Base-by-base conservation (phyloP, 2,329 filamentous ascomycete genomes). In the Thielaviopsis cerberus region DNA sequence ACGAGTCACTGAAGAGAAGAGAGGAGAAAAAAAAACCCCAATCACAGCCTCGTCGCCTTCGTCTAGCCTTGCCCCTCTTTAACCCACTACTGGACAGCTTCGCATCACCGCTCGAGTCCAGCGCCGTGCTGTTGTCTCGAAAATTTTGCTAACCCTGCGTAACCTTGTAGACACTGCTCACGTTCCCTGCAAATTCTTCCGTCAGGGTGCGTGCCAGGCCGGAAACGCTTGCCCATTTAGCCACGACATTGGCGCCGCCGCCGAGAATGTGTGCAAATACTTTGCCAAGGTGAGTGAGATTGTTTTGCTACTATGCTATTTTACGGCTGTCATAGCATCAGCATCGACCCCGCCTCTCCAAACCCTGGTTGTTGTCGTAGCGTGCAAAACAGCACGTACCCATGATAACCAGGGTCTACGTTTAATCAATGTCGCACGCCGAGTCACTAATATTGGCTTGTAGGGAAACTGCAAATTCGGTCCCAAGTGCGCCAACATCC, bases 381-480 rank as follows among this genome's bases (percentile, higher is more conserved):
- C 37, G 17, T 17, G 15, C 34, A 45, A 2, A 20, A 17, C 37
- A 45, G 7, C 34, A 17, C 4, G 34, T 41, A 41, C 10, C 8
- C 24, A 22, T 51, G 23, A 27, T 53, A 45, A 10, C 26, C 22
- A 25, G 27, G 26, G 41, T 51, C 24, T 50, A 45, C 22, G 61
- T 60, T 60, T 57, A 45, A 48, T 15, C 23, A 53, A 15, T n/a
- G n/a, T 53, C 50, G 37, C 45, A 61, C 53, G 20, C 11, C 45
- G 34, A 13, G 10, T 17, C 11, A 37, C 54, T 55, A 55, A 55
- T 37, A 11, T 10, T 6, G 7, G 5, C 7, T 17, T 23, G n/a
- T 59, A 96, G 88, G 92, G 92, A 64, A 96, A 96, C 72, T 98
- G 92, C 82, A 97, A 97, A 71, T 98, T 97, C 69, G 92, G 92